These are phyloP conservation scores for Chamaecyparis obtusa DNA, from an alignment of 75 land plant genomes.

Conservation along the genomic window DNA sequence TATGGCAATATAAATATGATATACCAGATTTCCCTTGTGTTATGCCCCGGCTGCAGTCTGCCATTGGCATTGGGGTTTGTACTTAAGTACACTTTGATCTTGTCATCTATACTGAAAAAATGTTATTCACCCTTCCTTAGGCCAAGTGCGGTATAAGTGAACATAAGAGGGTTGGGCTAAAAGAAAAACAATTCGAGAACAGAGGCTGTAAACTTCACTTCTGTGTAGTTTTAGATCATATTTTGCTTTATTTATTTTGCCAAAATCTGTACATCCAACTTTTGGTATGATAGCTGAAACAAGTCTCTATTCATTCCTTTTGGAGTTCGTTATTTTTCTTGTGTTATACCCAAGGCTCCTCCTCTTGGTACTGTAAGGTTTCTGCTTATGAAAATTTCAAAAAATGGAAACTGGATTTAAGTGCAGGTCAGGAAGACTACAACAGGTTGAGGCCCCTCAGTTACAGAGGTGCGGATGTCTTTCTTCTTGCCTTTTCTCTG, in stretches of 20 bases:
- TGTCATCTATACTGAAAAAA: no score
- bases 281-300: not conserved
- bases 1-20: not conserved
- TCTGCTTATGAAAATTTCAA: not conserved
- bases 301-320: not conserved
- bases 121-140: no score
- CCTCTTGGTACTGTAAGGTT: not conserved
- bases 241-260: not conserved
- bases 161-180: not conserved
- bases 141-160: no score
- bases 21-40: not conserved
- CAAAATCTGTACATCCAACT: not conserved
- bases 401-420: not conserved
- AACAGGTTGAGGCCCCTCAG: slow-evolving; percentile 62
- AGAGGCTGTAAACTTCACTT: not conserved
- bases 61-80: not conserved
- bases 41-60: not conserved
- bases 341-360: not conserved
- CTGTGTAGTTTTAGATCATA: not conserved
- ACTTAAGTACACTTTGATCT: no score
- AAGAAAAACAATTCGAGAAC: not conserved
- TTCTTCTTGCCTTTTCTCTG: slow-evolving; percentile 65
- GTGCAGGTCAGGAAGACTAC: slow-evolving; percentile 56
- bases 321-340: not conserved
- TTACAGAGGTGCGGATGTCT: slow-evolving; percentile 70